A percentile compares a stretch with the other conserved stretches of the same genome.
Conservation (phyloP, 2,329 filamentous ascomycete genomes). For the Myriosclerotinia duriaeana region DNA sequence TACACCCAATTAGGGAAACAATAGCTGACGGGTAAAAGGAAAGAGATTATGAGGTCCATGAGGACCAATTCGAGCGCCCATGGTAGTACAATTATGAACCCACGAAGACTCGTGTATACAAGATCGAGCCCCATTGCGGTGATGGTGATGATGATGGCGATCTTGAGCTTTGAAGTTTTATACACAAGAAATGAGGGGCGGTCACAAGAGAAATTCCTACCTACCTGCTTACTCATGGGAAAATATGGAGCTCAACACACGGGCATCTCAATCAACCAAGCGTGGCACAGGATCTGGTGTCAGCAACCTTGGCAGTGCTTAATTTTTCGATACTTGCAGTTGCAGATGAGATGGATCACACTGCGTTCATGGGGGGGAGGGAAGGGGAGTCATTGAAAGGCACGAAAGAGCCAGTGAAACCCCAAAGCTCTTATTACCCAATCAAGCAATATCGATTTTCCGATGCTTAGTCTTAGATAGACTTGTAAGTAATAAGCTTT, state of each 20-base stretch:
- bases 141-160: too few species aligned
- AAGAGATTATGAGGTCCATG: slow-evolving; percentile 52
- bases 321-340: not conserved
- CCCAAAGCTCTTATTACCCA: too few species aligned
- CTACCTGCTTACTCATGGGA: slow-evolving; percentile 17
- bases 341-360: not conserved
- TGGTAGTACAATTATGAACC: slow-evolving; percentile 47
- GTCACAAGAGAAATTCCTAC: slow-evolving; percentile 14
- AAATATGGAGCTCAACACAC: slow-evolving; percentile 21
- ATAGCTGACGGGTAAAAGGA: slow-evolving; percentile 50
- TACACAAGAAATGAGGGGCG: not conserved
- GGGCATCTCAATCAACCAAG: slow-evolving; percentile 8
- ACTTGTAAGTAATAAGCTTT: too few species aligned
- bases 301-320: too few species aligned
- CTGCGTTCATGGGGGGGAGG: too few species aligned
- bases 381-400: too few species aligned
- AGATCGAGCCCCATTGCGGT: slow-evolving; percentile 7
- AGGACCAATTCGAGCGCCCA: slow-evolving; percentile 55
- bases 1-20: slow-evolving; percentile 53
- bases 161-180: not conserved
- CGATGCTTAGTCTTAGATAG: too few species aligned
- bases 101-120: slow-evolving; percentile 44
- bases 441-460: too few species aligned
- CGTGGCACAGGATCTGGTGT: not conserved
- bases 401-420: too few species aligned